Evolutionary conservation across 108 stramenopile genomes (phyloP).

Genomic region (Discostella pseudostelligera): DNA sequence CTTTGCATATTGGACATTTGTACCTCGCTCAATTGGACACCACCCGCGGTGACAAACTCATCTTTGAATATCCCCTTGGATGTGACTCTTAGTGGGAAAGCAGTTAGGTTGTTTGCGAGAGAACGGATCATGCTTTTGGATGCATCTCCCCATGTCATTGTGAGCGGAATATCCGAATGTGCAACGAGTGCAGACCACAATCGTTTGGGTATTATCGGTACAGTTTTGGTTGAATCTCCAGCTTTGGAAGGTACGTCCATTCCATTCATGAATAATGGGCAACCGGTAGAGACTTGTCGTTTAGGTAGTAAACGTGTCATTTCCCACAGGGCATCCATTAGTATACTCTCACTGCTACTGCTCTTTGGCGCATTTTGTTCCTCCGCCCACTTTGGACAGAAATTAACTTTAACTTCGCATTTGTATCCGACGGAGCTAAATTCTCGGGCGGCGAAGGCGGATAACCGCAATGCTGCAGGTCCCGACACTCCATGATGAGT

Average conservation of each 20-base stretch:
- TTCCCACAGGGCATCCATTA: constrained; percentile 45
- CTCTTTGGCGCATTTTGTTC: constrained; percentile 14
- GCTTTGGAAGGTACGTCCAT: constrained; percentile 36
- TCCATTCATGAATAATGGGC: constrained; percentile 65
- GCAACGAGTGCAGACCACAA: constrained; percentile 71
- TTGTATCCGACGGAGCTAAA: constrained; percentile 69
- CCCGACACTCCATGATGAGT: constrained; percentile 93
- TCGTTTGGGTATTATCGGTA: constrained; percentile 65
- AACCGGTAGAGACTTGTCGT: constrained; percentile 60
- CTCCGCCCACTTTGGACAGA: constrained; percentile 48
- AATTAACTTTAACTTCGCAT: constrained; percentile 63
- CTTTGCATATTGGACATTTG: constrained; percentile 84
- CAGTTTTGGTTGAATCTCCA: constrained; percentile 33
- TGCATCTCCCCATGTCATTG: constrained; percentile 60
- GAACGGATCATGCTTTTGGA: constrained; percentile 69
- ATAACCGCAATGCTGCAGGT: constrained; percentile 86
- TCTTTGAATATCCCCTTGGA: constrained; percentile 90
- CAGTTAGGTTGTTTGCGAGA: constrained; percentile 52
- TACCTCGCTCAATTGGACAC: constrained; percentile 72
- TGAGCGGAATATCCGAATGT: constrained; percentile 49
- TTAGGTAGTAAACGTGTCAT: constrained; percentile 41
- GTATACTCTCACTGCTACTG: constrained; percentile 15
- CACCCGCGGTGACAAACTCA: constrained; percentile 94
- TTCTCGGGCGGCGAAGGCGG: constrained; percentile 91
- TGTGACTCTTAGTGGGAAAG: constrained; percentile 61